Conservation (phyloP, 164 flowering plant species). For the Paratinospora sagittata region DNA sequence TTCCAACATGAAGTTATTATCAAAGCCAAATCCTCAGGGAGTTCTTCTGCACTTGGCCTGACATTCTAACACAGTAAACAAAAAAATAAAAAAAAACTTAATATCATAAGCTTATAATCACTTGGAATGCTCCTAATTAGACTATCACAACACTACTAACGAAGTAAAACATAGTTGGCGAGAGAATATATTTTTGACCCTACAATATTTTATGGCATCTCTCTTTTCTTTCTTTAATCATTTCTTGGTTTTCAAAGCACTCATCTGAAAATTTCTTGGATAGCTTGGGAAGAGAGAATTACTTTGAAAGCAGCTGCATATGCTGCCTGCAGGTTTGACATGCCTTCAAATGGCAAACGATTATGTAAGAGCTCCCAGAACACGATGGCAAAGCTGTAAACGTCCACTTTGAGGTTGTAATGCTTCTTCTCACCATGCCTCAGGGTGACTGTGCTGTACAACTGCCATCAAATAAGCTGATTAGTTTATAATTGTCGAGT, state of each 20-base stretch:
- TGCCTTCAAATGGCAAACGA: conserved; percentile 89
- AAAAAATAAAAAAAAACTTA: background rate
- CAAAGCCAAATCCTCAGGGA: conserved; percentile 69
- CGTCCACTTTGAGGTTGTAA: conserved; percentile 91
- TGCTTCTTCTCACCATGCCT: conserved; percentile 97
- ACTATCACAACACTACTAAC: no score
- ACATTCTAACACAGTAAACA: conserved; percentile 47
- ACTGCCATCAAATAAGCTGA: conserved; percentile 32
- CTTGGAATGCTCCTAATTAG: no score
- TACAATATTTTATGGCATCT: no score
- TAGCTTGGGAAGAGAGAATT: background rate
- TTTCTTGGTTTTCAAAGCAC: background rate
- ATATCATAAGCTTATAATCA: no score
- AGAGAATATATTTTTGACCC: no score
- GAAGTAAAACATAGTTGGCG: no score
- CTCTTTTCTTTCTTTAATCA: no score
- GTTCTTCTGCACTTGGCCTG: conserved; percentile 83
- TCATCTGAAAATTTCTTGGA: background rate
- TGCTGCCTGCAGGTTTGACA: conserved; percentile 97
- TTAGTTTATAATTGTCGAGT: background rate
- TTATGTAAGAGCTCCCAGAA: conserved; percentile 92
- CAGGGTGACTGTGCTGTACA: conserved; percentile 91
- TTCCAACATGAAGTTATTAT: conserved; percentile 91
- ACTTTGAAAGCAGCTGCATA: conserved; percentile 99
- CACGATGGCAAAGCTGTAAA: conserved; percentile 92